Conservation (phyloP, 2,329 filamentous ascomycete genomes). For the Onygena corvina region DNA sequence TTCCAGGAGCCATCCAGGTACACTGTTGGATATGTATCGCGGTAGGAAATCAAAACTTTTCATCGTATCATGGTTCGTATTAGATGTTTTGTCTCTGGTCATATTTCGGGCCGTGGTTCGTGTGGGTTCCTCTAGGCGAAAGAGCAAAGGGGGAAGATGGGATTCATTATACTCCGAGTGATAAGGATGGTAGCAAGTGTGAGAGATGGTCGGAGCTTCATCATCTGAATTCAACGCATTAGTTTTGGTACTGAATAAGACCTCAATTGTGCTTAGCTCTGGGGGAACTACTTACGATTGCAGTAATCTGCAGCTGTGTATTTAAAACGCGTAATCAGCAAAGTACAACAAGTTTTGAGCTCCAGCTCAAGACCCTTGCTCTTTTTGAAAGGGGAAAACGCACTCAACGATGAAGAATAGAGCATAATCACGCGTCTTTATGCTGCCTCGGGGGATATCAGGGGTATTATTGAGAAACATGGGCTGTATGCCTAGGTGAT, state of each 20-base stretch:
- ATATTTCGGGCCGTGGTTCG: slow-evolving; percentile 5
- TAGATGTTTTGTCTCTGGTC: slow-evolving; percentile 14
- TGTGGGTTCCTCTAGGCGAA: slow-evolving; percentile 17
- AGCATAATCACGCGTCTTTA: no score
- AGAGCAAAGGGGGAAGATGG: slow-evolving; percentile 20
- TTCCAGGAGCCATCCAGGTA: slow-evolving; percentile 23
- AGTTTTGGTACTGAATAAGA: neutral
- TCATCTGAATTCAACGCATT: neutral
- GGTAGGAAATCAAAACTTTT: slow-evolving; percentile 22
- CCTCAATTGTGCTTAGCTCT: no score
- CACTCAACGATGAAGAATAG: no score
- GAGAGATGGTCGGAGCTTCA: slow-evolving; percentile 8
- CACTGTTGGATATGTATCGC: slow-evolving; percentile 20
- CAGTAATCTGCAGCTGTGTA: neutral
- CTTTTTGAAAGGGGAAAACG: no score
- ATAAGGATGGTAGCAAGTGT: slow-evolving; percentile 20
- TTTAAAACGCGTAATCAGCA: no score
- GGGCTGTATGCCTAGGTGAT: no score
- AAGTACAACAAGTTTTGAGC: no score
- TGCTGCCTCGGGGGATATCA: no score
- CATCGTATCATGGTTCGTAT: slow-evolving; percentile 15
- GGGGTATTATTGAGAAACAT: no score
- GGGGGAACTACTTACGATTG: neutral
- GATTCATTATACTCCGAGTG: slow-evolving; percentile 16
- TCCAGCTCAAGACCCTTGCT: no score